Evolutionary conservation across 2,329 filamentous ascomycete species (phyloP), one percentile per base, ranked within the genome.

Genomic region (Apiospora marii): DNA sequence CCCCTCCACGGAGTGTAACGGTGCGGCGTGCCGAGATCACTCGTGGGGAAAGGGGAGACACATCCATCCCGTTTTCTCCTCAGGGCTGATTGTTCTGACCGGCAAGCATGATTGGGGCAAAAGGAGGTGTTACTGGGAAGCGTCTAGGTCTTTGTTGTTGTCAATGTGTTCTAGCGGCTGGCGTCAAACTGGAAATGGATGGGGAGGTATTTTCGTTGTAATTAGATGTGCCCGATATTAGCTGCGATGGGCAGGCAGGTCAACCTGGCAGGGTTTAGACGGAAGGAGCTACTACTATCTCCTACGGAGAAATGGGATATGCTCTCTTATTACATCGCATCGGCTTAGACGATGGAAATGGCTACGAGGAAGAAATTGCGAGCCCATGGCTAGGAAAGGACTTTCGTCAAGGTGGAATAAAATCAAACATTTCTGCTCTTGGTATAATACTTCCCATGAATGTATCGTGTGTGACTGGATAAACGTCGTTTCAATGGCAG

Each of bases 121-220:
- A 4, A 49, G 10, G 8, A 19, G 34, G 34, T 41, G 53, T 41
- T 41, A 64, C 58, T 64, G 34, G 34, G 58, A 41, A 64, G 58
- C 34, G 58, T 64, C 58, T 37, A 41, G 34, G 58, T 64, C 58
- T 64, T 64, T 64, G 37, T 41, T 64, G 37, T 41, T 41, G 30
- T 64, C 58, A 64, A 41, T 64, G 19, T 41, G 58, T 61, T 61
- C 53, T 64, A 64, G 58, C 58, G 58, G 34, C 58, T 64, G 58
- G 58, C 58, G 58, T 64, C 53, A 61, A 64, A 64, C 19, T 64
- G 58, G 19, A 34, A 41, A 64, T 13, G 58, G 34, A 41, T n/a
- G 22, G 51, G 51, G 51, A 34, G 51, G 27, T 34, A 37, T 61
- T 37, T 37, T 61, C 53, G 27, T 22, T 19, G 19, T n/a, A 22